These are phyloP conservation scores for Camellia japonica DNA, from an alignment of 148 eudicot species.

Conservation along the genomic window DNA sequence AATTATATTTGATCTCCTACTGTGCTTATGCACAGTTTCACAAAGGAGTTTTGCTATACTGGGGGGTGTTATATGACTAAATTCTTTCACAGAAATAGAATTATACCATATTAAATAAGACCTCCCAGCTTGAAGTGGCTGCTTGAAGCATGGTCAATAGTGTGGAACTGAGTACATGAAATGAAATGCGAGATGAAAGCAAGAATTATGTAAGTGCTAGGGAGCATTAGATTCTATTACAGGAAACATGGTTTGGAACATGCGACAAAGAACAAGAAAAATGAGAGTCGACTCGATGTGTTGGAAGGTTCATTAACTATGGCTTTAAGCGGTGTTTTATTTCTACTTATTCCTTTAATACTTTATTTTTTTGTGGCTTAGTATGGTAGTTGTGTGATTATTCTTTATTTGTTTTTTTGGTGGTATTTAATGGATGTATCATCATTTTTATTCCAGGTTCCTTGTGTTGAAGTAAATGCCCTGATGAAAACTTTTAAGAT, in stretches of 20 bases:
- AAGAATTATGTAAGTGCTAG: neutral
- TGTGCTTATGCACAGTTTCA: neutral
- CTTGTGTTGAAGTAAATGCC: constrained; percentile 94
- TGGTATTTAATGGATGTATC: neutral
- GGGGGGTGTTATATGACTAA: neutral
- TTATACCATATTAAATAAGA: neutral
- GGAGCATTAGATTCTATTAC: neutral
- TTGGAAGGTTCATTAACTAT: constrained; percentile 5
- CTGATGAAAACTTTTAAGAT: constrained; percentile 94
- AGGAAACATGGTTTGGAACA: neutral
- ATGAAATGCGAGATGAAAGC: neutral
- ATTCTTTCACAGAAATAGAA: neutral
- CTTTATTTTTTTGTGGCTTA: neutral
- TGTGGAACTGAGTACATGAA: neutral
- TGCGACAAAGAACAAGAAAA: neutral
- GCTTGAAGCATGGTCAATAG: neutral
- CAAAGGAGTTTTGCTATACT: neutral
- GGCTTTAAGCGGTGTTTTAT: neutral
- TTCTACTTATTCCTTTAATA: neutral
- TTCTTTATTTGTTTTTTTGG: constrained; percentile 10
- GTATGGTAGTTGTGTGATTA: neutral
- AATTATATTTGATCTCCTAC: too few relatives aligned
- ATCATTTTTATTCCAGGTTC: constrained; percentile 58
- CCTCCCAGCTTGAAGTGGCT: neutral
- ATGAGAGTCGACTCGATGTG: neutral